phyloP scores from a whole-genome alignment of 2,329 filamentous ascomycete genomes.

The Byssochlamys sp. region DNA sequence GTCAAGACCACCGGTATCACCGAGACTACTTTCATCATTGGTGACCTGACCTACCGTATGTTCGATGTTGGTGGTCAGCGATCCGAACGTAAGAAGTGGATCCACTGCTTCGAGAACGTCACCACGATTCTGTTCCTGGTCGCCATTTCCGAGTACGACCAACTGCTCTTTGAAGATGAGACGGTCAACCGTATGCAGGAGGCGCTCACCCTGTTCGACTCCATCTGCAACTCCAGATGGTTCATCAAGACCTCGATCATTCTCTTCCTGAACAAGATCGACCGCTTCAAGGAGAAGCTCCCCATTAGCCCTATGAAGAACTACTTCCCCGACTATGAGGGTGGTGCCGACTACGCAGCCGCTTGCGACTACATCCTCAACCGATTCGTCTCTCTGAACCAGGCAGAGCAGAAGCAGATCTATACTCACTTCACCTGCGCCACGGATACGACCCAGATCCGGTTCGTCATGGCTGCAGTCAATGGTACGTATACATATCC shows the following conservation, averaged over 20 bases:
- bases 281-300: slow-evolving; percentile 65
- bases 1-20: slow-evolving; percentile 97
- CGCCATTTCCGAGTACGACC: slow-evolving; percentile 94
- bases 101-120: slow-evolving; percentile 97
- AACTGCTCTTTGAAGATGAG: slow-evolving; percentile 90
- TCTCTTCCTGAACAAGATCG: slow-evolving; percentile 66
- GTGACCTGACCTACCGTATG: slow-evolving; percentile 90
- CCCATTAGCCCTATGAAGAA: slow-evolving; percentile 65
- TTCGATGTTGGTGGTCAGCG: slow-evolving; percentile 94
- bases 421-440: slow-evolving; percentile 99
- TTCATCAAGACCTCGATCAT: slow-evolving; percentile 65
- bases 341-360: slow-evolving; percentile 86
- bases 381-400: slow-evolving; percentile 94
- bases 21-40: slow-evolving; percentile 91
- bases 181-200: slow-evolving; percentile 74
- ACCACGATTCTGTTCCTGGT: slow-evolving; percentile 94
- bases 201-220: slow-evolving; percentile 61
- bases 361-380: slow-evolving; percentile 99
- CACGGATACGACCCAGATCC: slow-evolving; percentile 95
- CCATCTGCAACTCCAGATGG: slow-evolving; percentile 63
- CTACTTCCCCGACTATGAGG: slow-evolving; percentile 70
- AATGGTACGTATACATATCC: slow-evolving; percentile 59
- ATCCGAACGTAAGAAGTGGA: slow-evolving; percentile 98
- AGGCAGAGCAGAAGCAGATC: slow-evolving; percentile 98
- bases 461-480: slow-evolving; percentile 98